Percentiles rank a stretch among this genome's conserved stretches.
These are phyloP conservation scores for Botryosphaeria dothidea DNA, from an alignment of 2,329 filamentous ascomycete genomes.

Conservation along the genomic window DNA sequence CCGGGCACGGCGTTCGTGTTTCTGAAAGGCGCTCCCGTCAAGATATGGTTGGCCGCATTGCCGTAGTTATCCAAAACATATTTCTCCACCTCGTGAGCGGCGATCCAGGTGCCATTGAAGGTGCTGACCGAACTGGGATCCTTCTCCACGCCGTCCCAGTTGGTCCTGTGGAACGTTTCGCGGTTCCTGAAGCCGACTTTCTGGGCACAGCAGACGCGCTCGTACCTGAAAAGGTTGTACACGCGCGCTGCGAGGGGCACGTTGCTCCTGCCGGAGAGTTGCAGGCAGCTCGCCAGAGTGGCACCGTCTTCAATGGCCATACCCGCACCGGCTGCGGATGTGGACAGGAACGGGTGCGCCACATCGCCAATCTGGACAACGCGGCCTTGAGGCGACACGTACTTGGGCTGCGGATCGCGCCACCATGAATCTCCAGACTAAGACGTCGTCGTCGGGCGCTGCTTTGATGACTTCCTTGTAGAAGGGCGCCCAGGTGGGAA, in stretches of 20 bases:
- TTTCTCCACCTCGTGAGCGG: background rate
- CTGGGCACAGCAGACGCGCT: conserved; percentile 34
- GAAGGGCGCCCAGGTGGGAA: background rate
- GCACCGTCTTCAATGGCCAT: background rate
- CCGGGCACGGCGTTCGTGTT: background rate
- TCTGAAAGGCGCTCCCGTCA: background rate
- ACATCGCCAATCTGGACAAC: background rate
- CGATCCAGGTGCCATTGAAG: background rate
- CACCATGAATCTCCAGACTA: background rate
- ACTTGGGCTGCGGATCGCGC: background rate
- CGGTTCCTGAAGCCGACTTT: conserved; percentile 37
- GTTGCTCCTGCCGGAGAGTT: conserved; percentile 32
- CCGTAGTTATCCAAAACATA: background rate
- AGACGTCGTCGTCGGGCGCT: background rate
- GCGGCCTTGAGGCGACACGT: background rate
- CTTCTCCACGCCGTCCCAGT: conserved; percentile 23
- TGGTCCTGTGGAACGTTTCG: conserved; percentile 37
- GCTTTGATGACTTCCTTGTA: no score
- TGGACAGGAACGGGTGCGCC: background rate
- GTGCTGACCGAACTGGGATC: background rate
- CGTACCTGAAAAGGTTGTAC: conserved; percentile 36
- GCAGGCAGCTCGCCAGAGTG: conserved; percentile 25
- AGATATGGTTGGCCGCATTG: background rate
- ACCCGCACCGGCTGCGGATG: background rate
- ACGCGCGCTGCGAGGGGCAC: conserved; percentile 31